Base-by-base conservation (phyloP, 352 stramenopile species). In the Pythium dissotocum region DNA sequence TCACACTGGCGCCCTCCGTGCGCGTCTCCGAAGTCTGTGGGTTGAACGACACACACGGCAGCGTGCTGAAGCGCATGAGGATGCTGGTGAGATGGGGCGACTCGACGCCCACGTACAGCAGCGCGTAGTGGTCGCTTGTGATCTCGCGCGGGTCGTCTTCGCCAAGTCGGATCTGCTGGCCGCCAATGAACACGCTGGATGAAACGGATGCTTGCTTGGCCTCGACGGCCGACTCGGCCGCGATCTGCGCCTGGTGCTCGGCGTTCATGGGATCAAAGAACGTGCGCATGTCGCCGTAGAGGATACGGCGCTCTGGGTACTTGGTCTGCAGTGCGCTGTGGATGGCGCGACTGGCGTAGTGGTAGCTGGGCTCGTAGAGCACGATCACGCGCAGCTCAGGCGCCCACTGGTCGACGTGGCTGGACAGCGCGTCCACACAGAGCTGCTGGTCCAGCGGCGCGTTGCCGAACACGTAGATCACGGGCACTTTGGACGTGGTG, bases 381-480 rank as follows among this genome's bases (percentile, higher is more conserved):
- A 98, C 24, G 30, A 98, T 65, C 18, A 97, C 13, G n/a, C 77
- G 85, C 44, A 90, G 88, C 28, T 65, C 63, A 6, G 65, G 63
- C 7, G 79, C 67, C 48, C 85, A 73, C 32, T 44, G 44, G 18
- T 52, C 48, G 21, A 90, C 61, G 2, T 63, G 44, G 0, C 70
- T 42, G 2, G 76, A 61, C 21, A 96, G 46, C 30, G 75, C 67
- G 18, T 83, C 77, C 35, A 72, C 79, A 58, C 83, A 92, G 44
- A 82, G 60, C 4, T 73, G 69, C 0, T 85, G 65, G 53, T 96
- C 87, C 77, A 94, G 78, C 9, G 79, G 62, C 9, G 79, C 76
- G 61, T 93, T 94, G 62, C 89, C 89, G 67, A 97, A 96, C 46
- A 91, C 87, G 70, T 98, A 98, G 38, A 98, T 83, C 4, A 98